These are phyloP conservation scores for Chaetomiaceae sp. DNA, from an alignment of 2,329 filamentous ascomycete genomes.

Conservation along the genomic window DNA sequence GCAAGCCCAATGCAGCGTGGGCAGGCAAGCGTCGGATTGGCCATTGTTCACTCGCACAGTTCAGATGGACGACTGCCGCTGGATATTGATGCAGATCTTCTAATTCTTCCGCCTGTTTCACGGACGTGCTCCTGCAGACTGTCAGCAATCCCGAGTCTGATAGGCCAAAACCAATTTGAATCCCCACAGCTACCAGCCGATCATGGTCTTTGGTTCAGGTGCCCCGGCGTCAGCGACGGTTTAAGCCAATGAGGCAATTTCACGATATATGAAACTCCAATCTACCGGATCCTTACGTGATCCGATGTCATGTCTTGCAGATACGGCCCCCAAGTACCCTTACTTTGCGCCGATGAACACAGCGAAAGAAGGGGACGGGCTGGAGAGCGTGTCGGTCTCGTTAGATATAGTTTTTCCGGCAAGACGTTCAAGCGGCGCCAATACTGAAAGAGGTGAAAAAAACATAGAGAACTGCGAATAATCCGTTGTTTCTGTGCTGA, in stretches of 20 bases:
- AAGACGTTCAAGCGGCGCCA: too few relatives aligned
- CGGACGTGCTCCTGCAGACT: neutral
- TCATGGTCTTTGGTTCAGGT: neutral
- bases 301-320: neutral
- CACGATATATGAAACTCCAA: neutral
- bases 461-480: too few relatives aligned
- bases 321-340: neutral
- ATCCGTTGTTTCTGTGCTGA: too few relatives aligned
- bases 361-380: too few relatives aligned
- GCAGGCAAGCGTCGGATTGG: neutral
- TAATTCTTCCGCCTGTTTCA: neutral
- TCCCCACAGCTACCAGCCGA: neutral
- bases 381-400: too few relatives aligned
- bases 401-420: too few relatives aligned
- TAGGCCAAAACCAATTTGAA: neutral
- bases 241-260: neutral
- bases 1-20: neutral
- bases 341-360: neutral
- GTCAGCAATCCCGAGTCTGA: too few relatives aligned
- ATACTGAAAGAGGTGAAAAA: too few relatives aligned
- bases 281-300: conserved; percentile 4
- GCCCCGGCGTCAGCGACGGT: neutral
- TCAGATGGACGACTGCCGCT: neutral
- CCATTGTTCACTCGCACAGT: neutral
- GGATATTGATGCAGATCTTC: neutral